Conservation (phyloP, 1,284 basidiomycete species). For the Lignosus rhinocerotis region DNA sequence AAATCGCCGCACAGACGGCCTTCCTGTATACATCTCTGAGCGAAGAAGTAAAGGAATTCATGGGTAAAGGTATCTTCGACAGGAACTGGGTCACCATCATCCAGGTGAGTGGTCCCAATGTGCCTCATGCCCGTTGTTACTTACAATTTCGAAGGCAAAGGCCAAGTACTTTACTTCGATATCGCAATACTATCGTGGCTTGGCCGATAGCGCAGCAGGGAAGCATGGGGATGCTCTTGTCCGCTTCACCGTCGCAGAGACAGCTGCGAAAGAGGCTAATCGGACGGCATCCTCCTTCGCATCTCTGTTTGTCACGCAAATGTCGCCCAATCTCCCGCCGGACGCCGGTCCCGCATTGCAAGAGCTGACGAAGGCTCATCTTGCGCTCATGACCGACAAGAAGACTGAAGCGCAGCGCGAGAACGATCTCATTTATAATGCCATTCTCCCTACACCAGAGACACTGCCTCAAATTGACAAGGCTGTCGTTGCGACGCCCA, state of each 20-base stretch:
- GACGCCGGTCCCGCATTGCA: constrained; percentile 80
- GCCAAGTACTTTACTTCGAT: constrained; percentile 87
- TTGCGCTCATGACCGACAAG: constrained; percentile 76
- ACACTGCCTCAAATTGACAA: constrained; percentile 60
- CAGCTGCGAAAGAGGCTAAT: constrained; percentile 83
- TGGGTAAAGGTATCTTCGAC: constrained; percentile 94
- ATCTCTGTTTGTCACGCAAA: constrained; percentile 69
- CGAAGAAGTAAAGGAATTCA: constrained; percentile 95
- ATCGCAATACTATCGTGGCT: constrained; percentile 84
- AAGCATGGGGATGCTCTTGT: constrained; percentile 89
- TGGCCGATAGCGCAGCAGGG: constrained; percentile 74
- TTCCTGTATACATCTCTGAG: constrained; percentile 76
- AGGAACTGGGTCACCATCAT: constrained; percentile 90
- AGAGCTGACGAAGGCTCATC: constrained; percentile 85
- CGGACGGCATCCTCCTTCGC: constrained; percentile 73
- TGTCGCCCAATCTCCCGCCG: constrained; percentile 84
- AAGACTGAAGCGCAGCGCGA: constrained; percentile 81
- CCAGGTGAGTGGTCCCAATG: constrained; percentile 52
- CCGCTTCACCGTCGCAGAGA: constrained; percentile 80
- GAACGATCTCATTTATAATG: constrained; percentile 98
- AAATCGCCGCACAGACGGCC: constrained; percentile 86
- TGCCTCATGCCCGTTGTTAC: neutral
- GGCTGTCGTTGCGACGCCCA: constrained; percentile 32
- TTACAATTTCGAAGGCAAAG: constrained; percentile 64
- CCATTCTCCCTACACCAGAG: constrained; percentile 83